Base-by-base conservation (phyloP, 1,284 basidiomycete genomes). In the Puccinia polysora region DNA sequence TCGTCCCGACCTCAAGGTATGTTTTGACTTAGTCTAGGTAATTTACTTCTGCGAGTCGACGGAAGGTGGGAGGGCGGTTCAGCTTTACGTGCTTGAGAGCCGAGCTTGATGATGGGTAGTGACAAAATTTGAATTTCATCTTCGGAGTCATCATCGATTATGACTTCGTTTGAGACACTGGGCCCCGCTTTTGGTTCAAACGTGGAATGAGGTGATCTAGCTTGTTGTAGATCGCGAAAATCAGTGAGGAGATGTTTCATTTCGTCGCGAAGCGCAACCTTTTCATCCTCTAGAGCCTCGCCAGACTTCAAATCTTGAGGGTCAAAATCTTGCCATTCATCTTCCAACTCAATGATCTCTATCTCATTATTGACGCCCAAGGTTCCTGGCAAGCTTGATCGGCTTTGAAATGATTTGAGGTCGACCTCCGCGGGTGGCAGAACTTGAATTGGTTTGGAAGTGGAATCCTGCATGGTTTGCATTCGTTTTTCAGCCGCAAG, bases 321-420 rank as follows among this genome's bases (percentile, higher is more conserved):
- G 25, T 65, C 52, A 38, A 65, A 65, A 43, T 65, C 64, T 38
- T 65, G 34, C 64, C 64, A 65, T 28, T 55, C 50, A 55, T 47
- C 50, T 25, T 55, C 50, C 36, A 65, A 43, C 12, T n/a, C 45
- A 12, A 65, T 43, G 0, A 65, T 25, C 38, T 65, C 64, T 12
- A 55, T 52, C 5, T 65, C 64, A 38, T 55, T 40, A 40, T 25
- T 38, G 0, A 40, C 64, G 12, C 32, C 45, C 12, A 32, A 25
- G 12, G 8, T 32, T 15, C 14, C 32, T 15, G 36, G 4, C 4
- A n/a, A n/a, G n/a, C n/a, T n/a, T n/a, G n/a, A n/a, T n/a, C n/a
- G n/a, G n/a, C n/a, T n/a, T n/a, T n/a, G n/a, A n/a, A n/a, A n/a
- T n/a, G n/a, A n/a, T n/a, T n/a, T n/a, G n/a, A n/a, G n/a, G n/a